Base-by-base conservation (phyloP, 371 early-diverging fungal species). In the Enteropsectra breve region DNA sequence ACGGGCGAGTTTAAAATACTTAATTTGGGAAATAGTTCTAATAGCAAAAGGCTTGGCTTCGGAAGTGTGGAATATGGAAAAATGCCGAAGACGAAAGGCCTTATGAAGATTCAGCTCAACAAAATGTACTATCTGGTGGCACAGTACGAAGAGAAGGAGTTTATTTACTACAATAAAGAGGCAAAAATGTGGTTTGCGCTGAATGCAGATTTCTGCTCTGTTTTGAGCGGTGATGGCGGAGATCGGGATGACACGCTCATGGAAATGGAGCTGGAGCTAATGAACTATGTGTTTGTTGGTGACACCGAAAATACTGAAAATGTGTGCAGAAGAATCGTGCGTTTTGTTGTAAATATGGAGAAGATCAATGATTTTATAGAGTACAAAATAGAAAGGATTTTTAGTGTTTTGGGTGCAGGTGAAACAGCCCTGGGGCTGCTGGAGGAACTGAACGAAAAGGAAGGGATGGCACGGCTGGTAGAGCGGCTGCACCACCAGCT, bases 91-190 rank as follows among this genome's bases (percentile, higher is more conserved):
- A 23, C 26, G 1, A 15, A 54, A 2, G 68, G 8, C 5, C 49
- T 73, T 2, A 30, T 66, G 26, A 61, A 58, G 32, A 48, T 76
- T 15, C 28, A 28, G 3, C 66, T 78, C 0, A 46, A 63, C 62
- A 56, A 63, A 52, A 66, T 18, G 28, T 76, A 76, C 57, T 76
- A 66, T 56, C 21, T 78, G 36, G 40, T 78, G 4, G 66, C 45
- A 32, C 48, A 67, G 29, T 78, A 69, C 48, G 64, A 54, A 33
- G 64, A 60, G 52, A 50, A 37, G 1, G 46, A 45, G n/a, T 62
- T 58, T 18, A 36, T 69, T 28, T 59, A 54, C 21, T 66, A 58
- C 45, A 32, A 37, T 23, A 74, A 57, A 47, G 23, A 30, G 6
- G 52, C 37, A 0, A 43, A 47, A 5, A 18, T 61, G 2, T 74